These are phyloP conservation scores for Phytopythium chamaehyphon DNA, from an alignment of 352 stramenopile genomes.

Conservation along the genomic window DNA sequence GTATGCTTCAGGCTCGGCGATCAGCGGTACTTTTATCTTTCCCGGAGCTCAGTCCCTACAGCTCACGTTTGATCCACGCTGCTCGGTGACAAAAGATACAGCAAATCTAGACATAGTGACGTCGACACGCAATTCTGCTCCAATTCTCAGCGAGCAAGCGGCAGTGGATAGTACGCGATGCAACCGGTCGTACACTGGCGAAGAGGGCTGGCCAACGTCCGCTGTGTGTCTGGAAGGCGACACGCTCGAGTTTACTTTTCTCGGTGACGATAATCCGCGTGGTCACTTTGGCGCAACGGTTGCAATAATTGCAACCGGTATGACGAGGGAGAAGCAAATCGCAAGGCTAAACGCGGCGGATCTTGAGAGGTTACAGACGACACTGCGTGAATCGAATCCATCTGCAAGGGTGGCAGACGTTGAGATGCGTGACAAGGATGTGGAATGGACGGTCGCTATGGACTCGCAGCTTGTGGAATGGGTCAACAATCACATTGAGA, in stretches of 20 bases:
- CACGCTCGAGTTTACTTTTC: conserved; percentile 56
- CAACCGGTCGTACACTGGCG: conserved; percentile 31
- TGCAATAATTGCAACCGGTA: conserved; percentile 49
- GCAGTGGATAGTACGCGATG: conserved; percentile 13
- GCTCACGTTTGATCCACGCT: conserved; percentile 67
- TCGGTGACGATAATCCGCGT: conserved; percentile 48
- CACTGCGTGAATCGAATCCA: conserved; percentile 15
- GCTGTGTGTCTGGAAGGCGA: conserved; percentile 56
- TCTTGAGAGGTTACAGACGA: conserved; percentile 31
- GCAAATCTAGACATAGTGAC: conserved; percentile 17
- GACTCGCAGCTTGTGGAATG: conserved; percentile 84
- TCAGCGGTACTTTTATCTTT: conserved; percentile 44
- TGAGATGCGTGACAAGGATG: conserved; percentile 1
- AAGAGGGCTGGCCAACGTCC: conserved; percentile 41
- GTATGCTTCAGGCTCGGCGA: conserved; percentile 25
- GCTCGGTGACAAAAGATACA: conserved; percentile 27
- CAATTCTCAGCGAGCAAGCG: conserved; percentile 3
- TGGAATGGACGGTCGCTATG: conserved; percentile 60
- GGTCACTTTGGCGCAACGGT: conserved; percentile 56
- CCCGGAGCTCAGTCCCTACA: conserved; percentile 46
- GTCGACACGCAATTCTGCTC: conserved; percentile 5
- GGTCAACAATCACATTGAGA: conserved; percentile 80
- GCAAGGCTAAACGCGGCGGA: conserved; percentile 31
- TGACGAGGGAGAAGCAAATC: conserved; percentile 65
- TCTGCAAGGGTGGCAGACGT: neutral